phyloP scores from a whole-genome alignment of 306 rosid genomes.

The Erythrophleum fordii region DNA sequence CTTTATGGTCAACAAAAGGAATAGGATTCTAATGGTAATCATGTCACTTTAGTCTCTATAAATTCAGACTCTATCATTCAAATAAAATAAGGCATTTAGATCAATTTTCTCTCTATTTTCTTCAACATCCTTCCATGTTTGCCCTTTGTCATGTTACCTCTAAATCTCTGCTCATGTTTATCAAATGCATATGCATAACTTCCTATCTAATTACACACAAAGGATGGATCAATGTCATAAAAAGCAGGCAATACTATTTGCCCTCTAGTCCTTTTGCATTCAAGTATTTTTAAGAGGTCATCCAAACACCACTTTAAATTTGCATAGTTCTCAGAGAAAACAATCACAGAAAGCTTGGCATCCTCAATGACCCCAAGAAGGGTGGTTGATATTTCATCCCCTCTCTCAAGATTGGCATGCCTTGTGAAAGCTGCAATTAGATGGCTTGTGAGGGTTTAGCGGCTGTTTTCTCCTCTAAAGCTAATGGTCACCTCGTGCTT shows the following conservation, averaged over 20 bases:
- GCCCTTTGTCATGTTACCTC: constrained; percentile 3
- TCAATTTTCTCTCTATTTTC: too few species aligned
- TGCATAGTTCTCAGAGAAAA: constrained; percentile 45
- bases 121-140: constrained; percentile 40
- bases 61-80: too few species aligned
- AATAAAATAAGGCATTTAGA: too few species aligned
- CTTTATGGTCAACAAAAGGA: too few species aligned
- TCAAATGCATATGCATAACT: constrained; percentile 43
- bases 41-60: too few species aligned
- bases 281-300: constrained; percentile 43
- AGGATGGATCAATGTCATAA: constrained; percentile 43
- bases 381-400: constrained; percentile 39
- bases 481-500: constrained; percentile 47
- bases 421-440: constrained; percentile 42
- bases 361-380: constrained; percentile 44
- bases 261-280: constrained; percentile 23
- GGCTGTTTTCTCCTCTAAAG: constrained; percentile 44
- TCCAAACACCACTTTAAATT: constrained; percentile 42
- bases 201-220: constrained; percentile 43
- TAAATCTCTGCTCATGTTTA: constrained; percentile 26
- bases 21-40: too few species aligned
- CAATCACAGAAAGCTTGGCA: constrained; percentile 37
- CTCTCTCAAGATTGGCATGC: constrained; percentile 39
- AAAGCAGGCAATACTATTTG: constrained; percentile 45
- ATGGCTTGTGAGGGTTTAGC: constrained; percentile 48